These are phyloP conservation scores for Lanmaoa pseudosensibilis DNA, from an alignment of 768 basidiomycete genomes.

Conservation along the genomic window DNA sequence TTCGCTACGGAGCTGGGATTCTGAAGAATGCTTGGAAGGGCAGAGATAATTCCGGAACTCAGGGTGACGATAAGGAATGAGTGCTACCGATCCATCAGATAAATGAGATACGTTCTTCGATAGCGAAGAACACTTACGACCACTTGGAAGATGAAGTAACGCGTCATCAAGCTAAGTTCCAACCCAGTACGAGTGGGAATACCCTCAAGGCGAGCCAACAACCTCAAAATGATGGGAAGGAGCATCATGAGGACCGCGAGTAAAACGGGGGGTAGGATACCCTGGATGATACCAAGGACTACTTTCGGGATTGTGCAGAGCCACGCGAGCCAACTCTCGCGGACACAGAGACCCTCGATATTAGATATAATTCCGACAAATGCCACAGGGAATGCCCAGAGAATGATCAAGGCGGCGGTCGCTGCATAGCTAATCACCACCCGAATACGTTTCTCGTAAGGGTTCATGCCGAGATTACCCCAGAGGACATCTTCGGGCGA, in stretches of 20 bases:
- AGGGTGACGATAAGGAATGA: conserved; percentile 91
- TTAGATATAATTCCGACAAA: conserved; percentile 89
- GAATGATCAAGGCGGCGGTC: conserved; percentile 77
- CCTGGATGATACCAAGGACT: conserved; percentile 81
- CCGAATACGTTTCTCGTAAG: conserved; percentile 79
- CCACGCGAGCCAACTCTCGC: conserved; percentile 77
- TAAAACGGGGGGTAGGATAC: conserved; percentile 84
- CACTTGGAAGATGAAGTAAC: conserved; percentile 91
- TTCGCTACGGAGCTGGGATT: conserved; percentile 70
- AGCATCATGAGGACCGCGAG: conserved; percentile 92
- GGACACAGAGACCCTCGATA: conserved; percentile 63
- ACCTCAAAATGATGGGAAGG: conserved; percentile 77
- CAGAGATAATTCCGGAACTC: conserved; percentile 76
- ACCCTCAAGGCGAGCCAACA: conserved; percentile 84
- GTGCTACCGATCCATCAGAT: conserved; percentile 51
- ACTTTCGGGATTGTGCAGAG: conserved; percentile 65
- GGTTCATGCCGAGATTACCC: conserved; percentile 85
- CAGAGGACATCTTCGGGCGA: conserved; percentile 90
- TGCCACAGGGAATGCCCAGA: conserved; percentile 87
- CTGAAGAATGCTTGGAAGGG: conserved; percentile 60
- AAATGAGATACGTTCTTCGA: not conserved
- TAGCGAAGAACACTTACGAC: conserved; percentile 54
- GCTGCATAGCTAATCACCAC: conserved; percentile 65
- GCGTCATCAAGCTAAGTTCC: conserved; percentile 88
- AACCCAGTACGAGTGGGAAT: conserved; percentile 81